Base-by-base conservation (phyloP, 306 rosid genomes). In the Cicer chorassanicum region DNA sequence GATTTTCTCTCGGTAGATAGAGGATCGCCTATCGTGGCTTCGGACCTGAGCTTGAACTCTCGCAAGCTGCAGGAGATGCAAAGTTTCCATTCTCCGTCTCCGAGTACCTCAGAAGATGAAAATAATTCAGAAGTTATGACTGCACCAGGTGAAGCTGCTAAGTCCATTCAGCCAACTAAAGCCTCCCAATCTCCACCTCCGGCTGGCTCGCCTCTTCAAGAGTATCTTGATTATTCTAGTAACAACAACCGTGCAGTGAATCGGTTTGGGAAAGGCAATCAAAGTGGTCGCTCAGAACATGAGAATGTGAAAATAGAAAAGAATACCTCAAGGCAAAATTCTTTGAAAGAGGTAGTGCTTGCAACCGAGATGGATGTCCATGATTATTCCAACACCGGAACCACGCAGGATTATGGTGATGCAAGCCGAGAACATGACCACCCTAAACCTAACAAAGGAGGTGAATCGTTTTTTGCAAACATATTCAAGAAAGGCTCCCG, bases 291-390 rank as follows among this genome's bases (percentile, higher is more conserved):
- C 44, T 86, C 89, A 16, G 99, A 95, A 43, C 93, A 85, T 48
- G 97, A 89, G 83, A 89, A 83, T 81, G 86, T 56, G 72, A 92
- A 92, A 78, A 67, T 80, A 53, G 86, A 83, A 72, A 92, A 90
- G 84, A 85, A 81, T 64, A 73, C 86, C 40, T 80, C 91, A 0
- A 82, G 96, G 57, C 91, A 95, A 53, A 92, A 87, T 74, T 95
- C 99, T 62, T 73, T 95, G 64, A 87, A 92, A 79, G 97, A 95
- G 60, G 83, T 88, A 75, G 84, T 91, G 42, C 82, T 84, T 48
- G 98, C 92, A 61, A 89, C 93, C 4, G 99, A 92, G 83, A 89
- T 95, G 97, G 99, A 92, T 34, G 91, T 92, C 82, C 84, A 80
- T 77, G 99, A 92, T 70, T 91, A 89, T 86, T 85, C 95, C 14